A percentile compares a stretch with the other conserved stretches of the same genome.
phyloP scores from a whole-genome alignment of 805 yeast species.

The Hanseniaspora thailandica region DNA sequence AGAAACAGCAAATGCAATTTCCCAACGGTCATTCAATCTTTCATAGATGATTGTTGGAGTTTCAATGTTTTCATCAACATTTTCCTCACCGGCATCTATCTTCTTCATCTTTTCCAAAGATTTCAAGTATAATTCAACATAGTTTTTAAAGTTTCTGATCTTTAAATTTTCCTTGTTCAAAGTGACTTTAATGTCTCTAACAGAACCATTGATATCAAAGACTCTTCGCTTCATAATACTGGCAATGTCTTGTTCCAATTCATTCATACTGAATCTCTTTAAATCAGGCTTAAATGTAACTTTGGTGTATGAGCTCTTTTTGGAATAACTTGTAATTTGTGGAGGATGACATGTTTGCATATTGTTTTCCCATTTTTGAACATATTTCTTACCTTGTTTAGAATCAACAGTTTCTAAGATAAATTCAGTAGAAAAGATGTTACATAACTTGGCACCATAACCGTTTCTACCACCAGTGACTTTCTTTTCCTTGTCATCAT shows the following conservation, averaged over 20 bases:
- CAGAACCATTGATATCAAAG: slow-evolving; percentile 90
- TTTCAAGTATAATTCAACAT: slow-evolving; percentile 78
- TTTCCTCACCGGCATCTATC: slow-evolving; percentile 30
- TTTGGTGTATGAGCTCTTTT: slow-evolving; percentile 66
- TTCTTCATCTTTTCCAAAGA: slow-evolving; percentile 44
- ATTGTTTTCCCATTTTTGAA: slow-evolving; percentile 77
- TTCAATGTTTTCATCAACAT: slow-evolving; percentile 24
- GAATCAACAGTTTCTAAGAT: slow-evolving; percentile 81
- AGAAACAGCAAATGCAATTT: slow-evolving; percentile 85
- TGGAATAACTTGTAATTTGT: slow-evolving; percentile 38
- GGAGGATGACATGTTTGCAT: slow-evolving; percentile 74
- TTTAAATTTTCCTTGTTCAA: slow-evolving; percentile 64
- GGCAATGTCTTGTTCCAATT: slow-evolving; percentile 67
- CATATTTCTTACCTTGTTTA: slow-evolving; percentile 46
- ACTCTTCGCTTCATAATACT: slow-evolving; percentile 87
- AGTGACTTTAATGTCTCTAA: slow-evolving; percentile 63
- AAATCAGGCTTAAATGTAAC: slow-evolving; percentile 84
- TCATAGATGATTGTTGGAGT: slow-evolving; percentile 66
- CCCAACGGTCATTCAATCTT: slow-evolving; percentile 82
- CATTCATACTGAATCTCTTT: slow-evolving; percentile 70
- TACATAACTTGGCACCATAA: slow-evolving; percentile 94
- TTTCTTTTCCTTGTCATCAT: slow-evolving; percentile 88
- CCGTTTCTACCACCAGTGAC: slow-evolving; percentile 99
- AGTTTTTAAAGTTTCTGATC: slow-evolving; percentile 66
- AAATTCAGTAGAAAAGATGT: slow-evolving; percentile 84